A percentile compares a stretch with the other conserved stretches of the same genome.
Conservation (phyloP, 139 green algal genomes). For the Micromonas commoda region DNA sequence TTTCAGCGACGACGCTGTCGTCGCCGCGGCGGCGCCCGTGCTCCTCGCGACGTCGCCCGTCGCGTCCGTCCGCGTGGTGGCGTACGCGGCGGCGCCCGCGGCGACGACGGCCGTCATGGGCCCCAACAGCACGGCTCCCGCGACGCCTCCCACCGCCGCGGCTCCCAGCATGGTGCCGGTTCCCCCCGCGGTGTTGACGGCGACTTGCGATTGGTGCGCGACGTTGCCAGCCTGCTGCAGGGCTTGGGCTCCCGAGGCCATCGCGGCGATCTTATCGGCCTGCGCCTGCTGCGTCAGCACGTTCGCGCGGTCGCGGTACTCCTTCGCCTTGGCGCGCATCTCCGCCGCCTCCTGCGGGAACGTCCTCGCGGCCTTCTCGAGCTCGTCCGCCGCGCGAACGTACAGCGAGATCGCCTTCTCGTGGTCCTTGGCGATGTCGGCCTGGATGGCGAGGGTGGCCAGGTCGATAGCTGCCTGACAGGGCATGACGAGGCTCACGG, state of each 20-base stretch:
- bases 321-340: not conserved
- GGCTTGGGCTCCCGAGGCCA: not conserved
- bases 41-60: slow-evolving; percentile 1
- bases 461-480: not conserved
- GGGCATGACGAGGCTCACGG: not conserved
- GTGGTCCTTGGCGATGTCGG: not conserved
- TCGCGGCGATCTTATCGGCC: slow-evolving; percentile 9
- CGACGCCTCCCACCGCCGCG: not conserved
- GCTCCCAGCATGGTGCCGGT: not conserved
- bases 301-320: slow-evolving; percentile 11
- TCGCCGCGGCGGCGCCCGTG: not conserved
- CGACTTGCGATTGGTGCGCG: not conserved
- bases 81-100: slow-evolving; percentile 2
- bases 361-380: not conserved
- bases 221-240: not conserved
- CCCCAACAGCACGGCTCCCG: not conserved
- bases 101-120: not conserved
- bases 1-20: not conserved
- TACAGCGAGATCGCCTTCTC: not conserved
- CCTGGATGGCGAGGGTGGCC: not conserved
- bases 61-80: not conserved
- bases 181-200: not conserved
- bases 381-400: too few species aligned
- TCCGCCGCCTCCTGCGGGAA: not conserved
- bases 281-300: not conserved